phyloP scores from a whole-genome alignment of 306 rosid species.

The Fragaria vesca region DNA sequence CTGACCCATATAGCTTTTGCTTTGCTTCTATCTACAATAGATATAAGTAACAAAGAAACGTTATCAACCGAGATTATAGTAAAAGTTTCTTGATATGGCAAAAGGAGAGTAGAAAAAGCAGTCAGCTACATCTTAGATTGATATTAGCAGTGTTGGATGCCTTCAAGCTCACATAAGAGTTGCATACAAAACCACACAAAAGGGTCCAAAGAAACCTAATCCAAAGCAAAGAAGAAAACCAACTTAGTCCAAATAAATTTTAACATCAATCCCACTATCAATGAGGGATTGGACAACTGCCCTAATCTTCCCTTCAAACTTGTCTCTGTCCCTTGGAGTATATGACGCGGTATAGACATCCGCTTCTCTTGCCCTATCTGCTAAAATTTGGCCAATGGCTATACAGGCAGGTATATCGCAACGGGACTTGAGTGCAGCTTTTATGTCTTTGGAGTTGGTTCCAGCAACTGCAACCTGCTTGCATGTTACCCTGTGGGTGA shows the following conservation, averaged over 20 bases:
- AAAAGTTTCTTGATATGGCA: neutral
- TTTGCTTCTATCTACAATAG: neutral
- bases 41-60: neutral
- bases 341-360: constrained; percentile 81
- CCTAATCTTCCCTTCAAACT: constrained; percentile 93
- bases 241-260: constrained; percentile 73
- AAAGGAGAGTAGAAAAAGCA: neutral
- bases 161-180: neutral
- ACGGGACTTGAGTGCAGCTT: constrained; percentile 78
- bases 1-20: neutral
- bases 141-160: neutral
- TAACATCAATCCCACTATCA: constrained; percentile 88
- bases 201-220: neutral
- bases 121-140: neutral
- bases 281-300: constrained; percentile 96
- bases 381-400: constrained; percentile 70
- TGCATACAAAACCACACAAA: constrained; percentile 4
- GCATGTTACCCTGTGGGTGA: constrained; percentile 87
- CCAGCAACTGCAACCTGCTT: constrained; percentile 98
- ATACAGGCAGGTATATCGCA: constrained; percentile 92
- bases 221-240: neutral
- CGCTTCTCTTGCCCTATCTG: constrained; percentile 92
- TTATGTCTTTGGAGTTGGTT: constrained; percentile 93
- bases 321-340: constrained; percentile 91
- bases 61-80: neutral